These are phyloP conservation scores for Penicillium samsonianum DNA, from an alignment of 495 filamentous ascomycete genomes.

Conservation along the genomic window DNA sequence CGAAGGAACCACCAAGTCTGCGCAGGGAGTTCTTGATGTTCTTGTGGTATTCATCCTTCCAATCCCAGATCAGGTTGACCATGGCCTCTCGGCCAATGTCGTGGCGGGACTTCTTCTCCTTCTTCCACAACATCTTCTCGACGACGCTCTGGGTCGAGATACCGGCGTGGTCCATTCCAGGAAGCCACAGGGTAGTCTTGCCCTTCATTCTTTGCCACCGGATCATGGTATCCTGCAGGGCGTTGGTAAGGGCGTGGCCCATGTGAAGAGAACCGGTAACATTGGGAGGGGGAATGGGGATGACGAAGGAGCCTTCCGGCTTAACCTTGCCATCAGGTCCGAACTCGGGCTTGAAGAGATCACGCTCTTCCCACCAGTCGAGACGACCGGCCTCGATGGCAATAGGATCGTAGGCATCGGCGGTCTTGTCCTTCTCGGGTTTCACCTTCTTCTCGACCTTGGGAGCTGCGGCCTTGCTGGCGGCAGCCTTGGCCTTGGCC, in stretches of 20 bases:
- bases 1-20: conserved; percentile 62
- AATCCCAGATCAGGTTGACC: conserved; percentile 62
- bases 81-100: conserved; percentile 66
- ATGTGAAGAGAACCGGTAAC: conserved; percentile 71
- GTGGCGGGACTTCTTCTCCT: conserved; percentile 63
- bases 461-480: conserved; percentile 44
- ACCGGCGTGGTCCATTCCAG: conserved; percentile 76
- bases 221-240: conserved; percentile 75
- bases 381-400: conserved; percentile 58
- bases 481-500: conserved; percentile 49
- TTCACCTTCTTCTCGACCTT: conserved; percentile 58
- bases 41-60: conserved; percentile 69
- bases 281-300: conserved; percentile 76
- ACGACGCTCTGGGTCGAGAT: conserved; percentile 77
- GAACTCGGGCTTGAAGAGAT: conserved; percentile 74
- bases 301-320: conserved; percentile 68
- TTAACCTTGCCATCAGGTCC: conserved; percentile 64
- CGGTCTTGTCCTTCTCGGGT: conserved; percentile 53
- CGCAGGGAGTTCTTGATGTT: conserved; percentile 61
- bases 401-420: conserved; percentile 58
- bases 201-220: conserved; percentile 67
- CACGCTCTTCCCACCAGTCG: conserved; percentile 63
- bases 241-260: conserved; percentile 67
- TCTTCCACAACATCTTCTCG: conserved; percentile 73
- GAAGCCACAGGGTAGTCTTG: conserved; percentile 69